Evolutionary conservation across 75 land plant genomes (phyloP).

Genomic region (Ceratopteris richardii): DNA sequence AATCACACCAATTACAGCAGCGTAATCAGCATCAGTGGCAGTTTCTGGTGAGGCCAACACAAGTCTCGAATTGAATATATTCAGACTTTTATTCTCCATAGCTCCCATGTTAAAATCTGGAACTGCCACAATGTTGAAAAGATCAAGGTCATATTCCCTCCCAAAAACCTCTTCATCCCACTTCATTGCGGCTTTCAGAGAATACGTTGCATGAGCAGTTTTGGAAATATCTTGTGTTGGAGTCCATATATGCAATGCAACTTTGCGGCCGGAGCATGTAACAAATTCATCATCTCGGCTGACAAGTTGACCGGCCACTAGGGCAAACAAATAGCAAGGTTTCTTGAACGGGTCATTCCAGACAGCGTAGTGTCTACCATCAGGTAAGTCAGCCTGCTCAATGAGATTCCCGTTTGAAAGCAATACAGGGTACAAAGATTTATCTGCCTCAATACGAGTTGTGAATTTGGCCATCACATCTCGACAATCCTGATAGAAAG

Average conservation of each 20-base stretch:
- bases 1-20: too few relatives aligned
- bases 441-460: slow-evolving; percentile 85
- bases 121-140: too few relatives aligned
- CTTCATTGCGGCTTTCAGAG: slow-evolving; percentile 90
- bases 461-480: too few relatives aligned
- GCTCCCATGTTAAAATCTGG: too few relatives aligned
- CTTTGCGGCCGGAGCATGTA: slow-evolving; percentile 71
- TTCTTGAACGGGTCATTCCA: slow-evolving; percentile 98
- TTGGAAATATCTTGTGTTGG: slow-evolving; percentile 75
- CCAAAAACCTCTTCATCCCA: slow-evolving; percentile 98
- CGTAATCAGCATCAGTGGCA: too few relatives aligned
- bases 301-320: slow-evolving; percentile 84
- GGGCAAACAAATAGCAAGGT: slow-evolving; percentile 91
- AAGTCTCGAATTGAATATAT: too few relatives aligned
- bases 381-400: slow-evolving; percentile 83
- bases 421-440: slow-evolving; percentile 66
- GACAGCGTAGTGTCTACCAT: slow-evolving; percentile 75
- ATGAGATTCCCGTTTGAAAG: slow-evolving; percentile 87
- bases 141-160: too few relatives aligned
- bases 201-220: slow-evolving; percentile 88
- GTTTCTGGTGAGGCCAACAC: too few relatives aligned
- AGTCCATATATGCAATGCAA: slow-evolving; percentile 81
- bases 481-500: too few relatives aligned
- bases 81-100: not conserved
- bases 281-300: slow-evolving; percentile 76